Percentiles rank a stretch among this genome's conserved stretches.
These are phyloP conservation scores for Clathrospora elynae DNA, from an alignment of 2,329 filamentous ascomycete genomes.

Conservation along the genomic window DNA sequence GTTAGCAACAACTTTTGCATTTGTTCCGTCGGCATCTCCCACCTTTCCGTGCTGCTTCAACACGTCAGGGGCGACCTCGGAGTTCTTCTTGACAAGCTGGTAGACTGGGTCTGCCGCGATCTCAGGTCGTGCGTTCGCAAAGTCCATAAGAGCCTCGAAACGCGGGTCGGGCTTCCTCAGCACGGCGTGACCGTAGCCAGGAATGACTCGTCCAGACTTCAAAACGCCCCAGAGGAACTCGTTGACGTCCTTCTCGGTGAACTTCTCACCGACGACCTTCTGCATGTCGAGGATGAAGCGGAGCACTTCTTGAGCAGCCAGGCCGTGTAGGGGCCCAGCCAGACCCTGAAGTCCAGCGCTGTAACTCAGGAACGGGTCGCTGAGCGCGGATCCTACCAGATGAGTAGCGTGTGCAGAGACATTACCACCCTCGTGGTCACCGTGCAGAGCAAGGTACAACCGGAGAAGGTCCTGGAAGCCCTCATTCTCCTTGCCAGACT, in stretches of 20 bases:
- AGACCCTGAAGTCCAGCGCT: constrained; percentile 94
- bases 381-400: constrained; percentile 90
- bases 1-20: constrained; percentile 5
- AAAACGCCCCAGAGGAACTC: constrained; percentile 92
- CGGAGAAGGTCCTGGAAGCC: constrained; percentile 94
- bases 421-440: constrained; percentile 97
- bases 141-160: constrained; percentile 96
- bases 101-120: constrained; percentile 89
- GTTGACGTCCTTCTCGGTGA: constrained; percentile 80
- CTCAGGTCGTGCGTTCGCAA: constrained; percentile 80
- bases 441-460: constrained; percentile 93
- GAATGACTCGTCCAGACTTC: constrained; percentile 91
- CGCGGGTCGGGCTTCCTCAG: constrained; percentile 96
- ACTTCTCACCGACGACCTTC: constrained; percentile 76
- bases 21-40: constrained; percentile 18
- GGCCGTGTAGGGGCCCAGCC: constrained; percentile 88
- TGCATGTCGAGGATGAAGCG: constrained; percentile 98
- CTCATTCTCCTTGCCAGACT: constrained; percentile 83
- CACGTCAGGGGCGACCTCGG: constrained; percentile 85
- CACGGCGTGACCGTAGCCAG: constrained; percentile 93
- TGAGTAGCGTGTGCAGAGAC: constrained; percentile 96
- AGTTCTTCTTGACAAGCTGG: constrained; percentile 92
- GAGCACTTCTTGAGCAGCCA: constrained; percentile 95
- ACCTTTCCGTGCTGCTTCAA: constrained; percentile 92
- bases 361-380: constrained; percentile 94